Conservation (phyloP, 306 rosid species). For the Sphenostylis stenocarpa region DNA sequence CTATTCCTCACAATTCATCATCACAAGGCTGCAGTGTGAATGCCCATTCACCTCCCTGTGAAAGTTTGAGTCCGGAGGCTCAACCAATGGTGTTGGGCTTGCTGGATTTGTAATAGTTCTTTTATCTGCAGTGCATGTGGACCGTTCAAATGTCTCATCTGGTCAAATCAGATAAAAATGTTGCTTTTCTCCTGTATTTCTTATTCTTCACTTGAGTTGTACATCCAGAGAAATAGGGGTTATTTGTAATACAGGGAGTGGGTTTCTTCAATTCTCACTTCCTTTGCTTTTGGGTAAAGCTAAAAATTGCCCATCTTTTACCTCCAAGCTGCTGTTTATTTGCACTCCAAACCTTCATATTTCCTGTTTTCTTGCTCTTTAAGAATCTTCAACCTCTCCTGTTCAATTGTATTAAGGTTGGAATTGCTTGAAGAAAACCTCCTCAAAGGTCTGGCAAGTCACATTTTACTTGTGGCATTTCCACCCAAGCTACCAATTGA, state of each 20-base stretch:
- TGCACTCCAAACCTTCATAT: neutral
- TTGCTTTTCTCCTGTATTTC: neutral
- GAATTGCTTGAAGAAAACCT: no score
- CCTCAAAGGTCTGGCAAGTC: no score
- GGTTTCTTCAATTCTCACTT: neutral
- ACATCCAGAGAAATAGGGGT: neutral
- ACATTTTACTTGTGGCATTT: no score
- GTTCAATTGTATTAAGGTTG: no score
- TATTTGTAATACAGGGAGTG: neutral
- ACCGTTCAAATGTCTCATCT: neutral
- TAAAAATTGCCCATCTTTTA: neutral
- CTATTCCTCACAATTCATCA: neutral
- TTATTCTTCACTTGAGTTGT: neutral
- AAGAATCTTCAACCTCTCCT: no score
- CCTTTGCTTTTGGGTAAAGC: neutral
- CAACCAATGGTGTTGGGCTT: neutral
- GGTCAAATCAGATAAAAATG: neutral
- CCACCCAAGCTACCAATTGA: no score
- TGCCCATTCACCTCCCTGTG: neutral
- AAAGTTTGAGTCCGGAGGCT: neutral
- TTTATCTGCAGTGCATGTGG: neutral
- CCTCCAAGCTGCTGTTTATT: neutral
- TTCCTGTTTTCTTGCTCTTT: neutral
- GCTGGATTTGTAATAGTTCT: neutral
- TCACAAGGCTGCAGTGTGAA: neutral